Evolutionary conservation across 768 basidiomycete genomes (phyloP), one percentile per base, ranked within the genome.

Genomic region (Agaricus bisporus): DNA sequence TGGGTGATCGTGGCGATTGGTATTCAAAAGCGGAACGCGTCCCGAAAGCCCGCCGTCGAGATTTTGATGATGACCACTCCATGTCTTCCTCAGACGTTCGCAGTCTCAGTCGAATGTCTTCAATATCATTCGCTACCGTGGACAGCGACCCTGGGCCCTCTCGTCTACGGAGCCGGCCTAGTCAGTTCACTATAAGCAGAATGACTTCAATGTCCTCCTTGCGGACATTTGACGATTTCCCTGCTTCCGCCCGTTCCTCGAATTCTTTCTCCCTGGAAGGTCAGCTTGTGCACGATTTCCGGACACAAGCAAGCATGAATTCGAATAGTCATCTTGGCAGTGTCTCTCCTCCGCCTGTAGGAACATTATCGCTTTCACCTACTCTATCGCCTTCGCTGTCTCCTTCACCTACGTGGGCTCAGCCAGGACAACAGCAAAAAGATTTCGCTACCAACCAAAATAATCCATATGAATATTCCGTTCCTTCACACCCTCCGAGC

Each of bases 31-130:
- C 17, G 51, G 86, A 88, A 63, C 78, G 85, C 22, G 67, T 86
- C 63, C 70, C 79, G 51, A 94, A 94, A 73, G 87, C 82, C 57
- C 80, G 91, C 58, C 80, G 88, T 64, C 73, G 88, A 64, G 89
- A 92, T 61, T 86, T 79, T 59, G 92, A 95, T 69, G 92, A 93
- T 63, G 91, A 92, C 62, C 90, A 88, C 63, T 94, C 92, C 28
- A 88, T 91, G 80, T 91, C 90, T 50, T 91, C 88, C 26, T 91
- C 88, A 44, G 92, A 93, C 60, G 74, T 93, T 28, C 86, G 86
- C 59, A 88, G 83, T 64, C 72, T 82, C 49, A 79, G 84, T 39
- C 82, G 82, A 51, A 79, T 86, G 74, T 91, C 89, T 5, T 79
- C 82, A 32, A 81, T 88, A 61, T 93, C 90, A 17, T 88, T 88